A percentile compares a stretch with the other conserved stretches of the same genome.
phyloP scores from a whole-genome alignment of 768 basidiomycete genomes.

The Candolleomyces eurysporus region DNA sequence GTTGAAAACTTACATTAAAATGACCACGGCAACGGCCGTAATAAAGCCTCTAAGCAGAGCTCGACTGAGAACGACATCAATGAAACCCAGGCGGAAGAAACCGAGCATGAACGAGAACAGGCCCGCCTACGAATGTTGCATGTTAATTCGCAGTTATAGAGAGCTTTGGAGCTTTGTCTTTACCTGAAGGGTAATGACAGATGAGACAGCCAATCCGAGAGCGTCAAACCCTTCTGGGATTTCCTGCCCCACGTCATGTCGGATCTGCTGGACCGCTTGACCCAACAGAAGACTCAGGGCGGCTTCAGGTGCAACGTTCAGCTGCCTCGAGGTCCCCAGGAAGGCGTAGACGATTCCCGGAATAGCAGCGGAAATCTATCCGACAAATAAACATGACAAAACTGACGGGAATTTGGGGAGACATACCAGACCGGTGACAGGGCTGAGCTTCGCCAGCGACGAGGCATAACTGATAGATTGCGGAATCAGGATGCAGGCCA shows the following conservation, averaged over 20 bases:
- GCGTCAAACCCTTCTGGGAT: slow-evolving; percentile 43
- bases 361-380: slow-evolving; percentile 79
- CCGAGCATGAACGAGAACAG: slow-evolving; percentile 84
- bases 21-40: slow-evolving; percentile 80
- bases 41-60: slow-evolving; percentile 88
- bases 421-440: slow-evolving; percentile 80
- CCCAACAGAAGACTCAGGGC: slow-evolving; percentile 85
- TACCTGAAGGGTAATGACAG: slow-evolving; percentile 84
- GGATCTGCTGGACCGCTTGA: slow-evolving; percentile 74
- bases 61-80: slow-evolving; percentile 90
- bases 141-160: background rate
- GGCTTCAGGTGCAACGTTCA: slow-evolving; percentile 88
- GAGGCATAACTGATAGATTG: slow-evolving; percentile 92
- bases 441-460: slow-evolving; percentile 81
- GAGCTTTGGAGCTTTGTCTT: background rate
- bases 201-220: slow-evolving; percentile 66
- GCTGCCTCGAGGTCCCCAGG: slow-evolving; percentile 80
- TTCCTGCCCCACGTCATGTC: slow-evolving; percentile 46
- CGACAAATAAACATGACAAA: background rate
- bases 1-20: slow-evolving; percentile 61
- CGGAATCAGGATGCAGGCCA: slow-evolving; percentile 81
- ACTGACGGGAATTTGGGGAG: background rate
- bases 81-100: slow-evolving; percentile 85
- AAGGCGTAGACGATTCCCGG: slow-evolving; percentile 88
- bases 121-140: slow-evolving; percentile 55